These are phyloP conservation scores for Pterulicium gracile DNA, from an alignment of 1,284 basidiomycete species.

Conservation along the genomic window DNA sequence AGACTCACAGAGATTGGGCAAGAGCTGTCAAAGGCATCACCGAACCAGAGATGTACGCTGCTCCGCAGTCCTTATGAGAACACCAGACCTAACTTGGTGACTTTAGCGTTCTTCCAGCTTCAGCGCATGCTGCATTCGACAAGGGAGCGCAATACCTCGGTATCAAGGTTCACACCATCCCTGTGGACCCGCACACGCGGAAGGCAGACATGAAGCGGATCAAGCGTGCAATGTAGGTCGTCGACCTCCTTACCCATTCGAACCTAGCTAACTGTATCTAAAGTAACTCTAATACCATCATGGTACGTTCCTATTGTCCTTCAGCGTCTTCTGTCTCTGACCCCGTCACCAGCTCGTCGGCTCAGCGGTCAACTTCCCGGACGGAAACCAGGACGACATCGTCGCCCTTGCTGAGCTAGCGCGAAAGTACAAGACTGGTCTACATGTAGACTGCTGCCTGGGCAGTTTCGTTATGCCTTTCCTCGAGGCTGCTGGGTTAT, in stretches of 20 bases:
- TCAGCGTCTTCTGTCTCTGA: slow-evolving; percentile 2
- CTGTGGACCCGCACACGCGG: slow-evolving; percentile 76
- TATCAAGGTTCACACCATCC: slow-evolving; percentile 87
- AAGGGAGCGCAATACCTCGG: slow-evolving; percentile 87
- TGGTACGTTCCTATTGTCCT: slow-evolving; percentile 34
- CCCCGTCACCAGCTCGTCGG: slow-evolving; percentile 63
- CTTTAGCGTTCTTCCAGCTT: slow-evolving; percentile 69
- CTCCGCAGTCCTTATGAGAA: background rate
- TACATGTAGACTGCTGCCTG: slow-evolving; percentile 92
- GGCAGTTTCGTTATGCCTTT: slow-evolving; percentile 91
- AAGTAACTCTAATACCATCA: slow-evolving; percentile 75
- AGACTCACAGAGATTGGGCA: slow-evolving; percentile 94
- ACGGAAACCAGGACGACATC: slow-evolving; percentile 88
- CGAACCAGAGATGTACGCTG: slow-evolving; percentile 83
- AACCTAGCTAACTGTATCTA: slow-evolving; percentile 3
- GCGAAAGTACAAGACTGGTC: slow-evolving; percentile 62
- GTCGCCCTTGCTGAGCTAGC: slow-evolving; percentile 73
- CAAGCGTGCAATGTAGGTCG: slow-evolving; percentile 73
- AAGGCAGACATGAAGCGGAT: slow-evolving; percentile 74
- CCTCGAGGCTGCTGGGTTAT: slow-evolving; percentile 53
- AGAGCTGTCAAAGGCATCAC: slow-evolving; percentile 77
- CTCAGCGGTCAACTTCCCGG: slow-evolving; percentile 87
- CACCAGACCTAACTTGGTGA: background rate
- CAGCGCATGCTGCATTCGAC: slow-evolving; percentile 92
- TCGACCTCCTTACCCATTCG: slow-evolving; percentile 1